Base-by-base conservation (phyloP, 176 grass and related monocot genomes). In the Echinochloa phyllopogon region DNA sequence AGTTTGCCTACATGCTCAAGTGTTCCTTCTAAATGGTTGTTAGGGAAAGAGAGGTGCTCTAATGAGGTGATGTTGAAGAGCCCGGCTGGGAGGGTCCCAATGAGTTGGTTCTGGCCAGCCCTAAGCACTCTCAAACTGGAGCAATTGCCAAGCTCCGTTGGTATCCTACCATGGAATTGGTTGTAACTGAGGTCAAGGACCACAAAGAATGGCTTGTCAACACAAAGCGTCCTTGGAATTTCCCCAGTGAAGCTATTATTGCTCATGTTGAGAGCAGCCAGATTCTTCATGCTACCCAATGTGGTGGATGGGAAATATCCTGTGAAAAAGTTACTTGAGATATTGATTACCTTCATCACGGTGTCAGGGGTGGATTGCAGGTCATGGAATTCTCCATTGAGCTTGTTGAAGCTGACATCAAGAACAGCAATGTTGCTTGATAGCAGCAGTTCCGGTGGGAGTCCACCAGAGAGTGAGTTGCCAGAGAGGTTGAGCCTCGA, bases 251-350 rank as follows among this genome's bases (percentile, higher is more conserved):
- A 87, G 9, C 85, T 91, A 57, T 91, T 91, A 4, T 87, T 87
- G 43, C 89, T 90, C 47, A 61, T 85, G 41, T 90, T 90, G 21
- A 90, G 74, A 24, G 49, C 20, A 14, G 44, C 59, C 48, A 87
- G 59, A 83, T 87, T 90, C 23, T 21, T 69, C 72, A 71, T 83
- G 12, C 23, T 13, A 36, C 65, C 42, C 70, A 84, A 53, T 40
- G 40, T 43, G 82, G 33, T 59, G 61, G 64, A 83, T 65, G 84
- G 88, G 36, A 90, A 90, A 21, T 60, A 48, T 70, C 84, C 84
- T 13, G 78, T 64, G 13, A 90, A 78, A 3, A 63, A 21, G 80
- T 90, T 90, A 75, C 79, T 90, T 27, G 88, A 90, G 79, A 90
- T 72, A 11, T 90, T 75, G 6, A 90, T 53, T 45, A 90, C 84